Evolutionary conservation across 2,329 filamentous ascomycete species (phyloP).

Genomic region (Escovopsis sp.): DNA sequence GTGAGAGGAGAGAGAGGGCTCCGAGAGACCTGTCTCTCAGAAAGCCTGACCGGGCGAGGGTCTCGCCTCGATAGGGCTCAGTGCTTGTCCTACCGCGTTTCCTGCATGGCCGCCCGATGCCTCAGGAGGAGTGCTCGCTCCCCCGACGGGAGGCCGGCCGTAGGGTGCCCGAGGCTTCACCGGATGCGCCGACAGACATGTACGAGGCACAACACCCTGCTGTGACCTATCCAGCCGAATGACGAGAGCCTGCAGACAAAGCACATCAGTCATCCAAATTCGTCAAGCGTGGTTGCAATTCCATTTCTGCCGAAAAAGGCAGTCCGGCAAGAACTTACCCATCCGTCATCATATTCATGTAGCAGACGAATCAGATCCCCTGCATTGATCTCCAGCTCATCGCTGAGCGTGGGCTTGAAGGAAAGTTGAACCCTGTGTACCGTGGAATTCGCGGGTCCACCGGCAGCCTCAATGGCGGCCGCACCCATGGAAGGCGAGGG

Average conservation of each 20-base stretch:
- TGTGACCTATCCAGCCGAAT: constrained; percentile 77
- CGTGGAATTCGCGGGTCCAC: constrained; percentile 41
- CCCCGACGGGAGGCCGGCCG: constrained; percentile 36
- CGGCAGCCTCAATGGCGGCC: constrained; percentile 46
- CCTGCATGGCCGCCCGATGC: constrained; percentile 19
- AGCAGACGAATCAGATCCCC: constrained; percentile 79
- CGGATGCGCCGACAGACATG: constrained; percentile 80
- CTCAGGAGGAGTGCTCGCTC: constrained; percentile 27
- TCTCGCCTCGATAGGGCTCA: constrained; percentile 35
- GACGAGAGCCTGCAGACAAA: constrained; percentile 52
- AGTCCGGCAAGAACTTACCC: constrained; percentile 63
- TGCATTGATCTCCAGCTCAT: constrained; percentile 68
- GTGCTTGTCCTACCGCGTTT: constrained; percentile 27
- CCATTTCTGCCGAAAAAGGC: too few species aligned
- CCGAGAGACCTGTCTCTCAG: constrained; percentile 9
- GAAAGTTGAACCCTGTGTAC: constrained; percentile 91
- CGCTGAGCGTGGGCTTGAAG: constrained; percentile 82
- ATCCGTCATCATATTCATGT: constrained; percentile 96
- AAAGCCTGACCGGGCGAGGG: constrained; percentile 33
- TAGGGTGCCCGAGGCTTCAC: constrained; percentile 63
- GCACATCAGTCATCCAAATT: neutral
- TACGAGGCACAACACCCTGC: constrained; percentile 86
- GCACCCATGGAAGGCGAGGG: constrained; percentile 25
- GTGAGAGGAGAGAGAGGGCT: constrained; percentile 4
- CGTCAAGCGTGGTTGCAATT: too few species aligned